Evolutionary conservation across 495 filamentous ascomycete species (phyloP).

Genomic region (Platismatia glauca): DNA sequence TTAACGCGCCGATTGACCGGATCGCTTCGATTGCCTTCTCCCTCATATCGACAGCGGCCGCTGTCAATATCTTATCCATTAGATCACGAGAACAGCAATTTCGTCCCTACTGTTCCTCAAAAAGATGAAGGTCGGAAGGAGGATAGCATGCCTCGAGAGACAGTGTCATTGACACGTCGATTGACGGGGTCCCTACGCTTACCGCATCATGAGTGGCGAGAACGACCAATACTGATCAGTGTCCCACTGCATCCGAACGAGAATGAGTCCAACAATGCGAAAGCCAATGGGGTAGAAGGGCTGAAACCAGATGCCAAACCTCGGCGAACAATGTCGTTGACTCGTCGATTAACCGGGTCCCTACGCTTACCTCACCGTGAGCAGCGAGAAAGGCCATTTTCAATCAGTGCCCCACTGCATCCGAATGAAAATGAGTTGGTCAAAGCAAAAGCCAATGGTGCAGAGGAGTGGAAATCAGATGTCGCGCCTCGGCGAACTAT

Average conservation of each 20-base stretch:
- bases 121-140: neutral
- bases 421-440: neutral
- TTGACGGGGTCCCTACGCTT: neutral
- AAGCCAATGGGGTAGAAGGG: neutral
- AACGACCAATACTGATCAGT: neutral
- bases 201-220: neutral
- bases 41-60: neutral
- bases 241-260: neutral
- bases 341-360: neutral
- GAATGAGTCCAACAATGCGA: neutral
- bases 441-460: neutral
- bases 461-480: neutral
- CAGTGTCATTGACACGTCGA: neutral
- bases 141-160: neutral
- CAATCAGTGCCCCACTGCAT: slow-evolving; percentile 1
- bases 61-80: neutral
- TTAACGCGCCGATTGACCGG: neutral
- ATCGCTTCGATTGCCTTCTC: neutral
- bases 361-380: neutral
- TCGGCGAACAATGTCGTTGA: neutral
- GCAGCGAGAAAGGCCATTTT: neutral
- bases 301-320: neutral
- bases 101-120: neutral
- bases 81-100: neutral
- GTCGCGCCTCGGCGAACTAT: neutral